Evolutionary conservation across 129 eudicot genomes (phyloP).

Genomic region (Escallonia herrerae): DNA sequence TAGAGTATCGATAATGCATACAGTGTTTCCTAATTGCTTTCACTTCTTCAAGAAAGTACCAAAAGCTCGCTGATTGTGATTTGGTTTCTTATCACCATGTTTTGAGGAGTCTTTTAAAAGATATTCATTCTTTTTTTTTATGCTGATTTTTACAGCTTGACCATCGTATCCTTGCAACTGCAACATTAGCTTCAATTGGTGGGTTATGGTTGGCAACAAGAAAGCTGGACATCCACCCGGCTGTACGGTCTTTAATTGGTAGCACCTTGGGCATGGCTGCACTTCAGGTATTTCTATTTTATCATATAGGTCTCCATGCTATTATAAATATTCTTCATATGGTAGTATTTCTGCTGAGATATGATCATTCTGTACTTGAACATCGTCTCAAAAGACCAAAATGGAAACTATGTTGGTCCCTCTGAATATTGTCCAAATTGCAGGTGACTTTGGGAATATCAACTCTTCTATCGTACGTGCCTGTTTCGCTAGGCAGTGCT

Average conservation of each 20-base stretch:
- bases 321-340: no score
- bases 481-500: slow-evolving; percentile 86
- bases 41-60: background rate
- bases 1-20: no score
- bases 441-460: slow-evolving; percentile 94
- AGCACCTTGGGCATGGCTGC: slow-evolving; percentile 95
- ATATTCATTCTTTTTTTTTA: no score
- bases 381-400: background rate
- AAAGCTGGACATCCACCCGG: slow-evolving; percentile 84
- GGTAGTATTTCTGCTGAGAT: no score
- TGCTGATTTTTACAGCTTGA: slow-evolving; percentile 52
- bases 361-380: background rate
- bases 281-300: slow-evolving; percentile 51
- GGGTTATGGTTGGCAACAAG: slow-evolving; percentile 84
- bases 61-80: background rate
- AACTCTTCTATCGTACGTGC: slow-evolving; percentile 82
- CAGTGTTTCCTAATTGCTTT: background rate
- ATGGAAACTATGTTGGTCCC: background rate
- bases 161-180: slow-evolving; percentile 91
- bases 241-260: slow-evolving; percentile 62
- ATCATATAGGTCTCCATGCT: no score
- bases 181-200: slow-evolving; percentile 55
- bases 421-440: slow-evolving; percentile 7
- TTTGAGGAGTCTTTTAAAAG: background rate
- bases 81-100: no score